Conservation (phyloP, 192 early-diverging fungal genomes). For the Lunasporangiospora selenospora region DNA sequence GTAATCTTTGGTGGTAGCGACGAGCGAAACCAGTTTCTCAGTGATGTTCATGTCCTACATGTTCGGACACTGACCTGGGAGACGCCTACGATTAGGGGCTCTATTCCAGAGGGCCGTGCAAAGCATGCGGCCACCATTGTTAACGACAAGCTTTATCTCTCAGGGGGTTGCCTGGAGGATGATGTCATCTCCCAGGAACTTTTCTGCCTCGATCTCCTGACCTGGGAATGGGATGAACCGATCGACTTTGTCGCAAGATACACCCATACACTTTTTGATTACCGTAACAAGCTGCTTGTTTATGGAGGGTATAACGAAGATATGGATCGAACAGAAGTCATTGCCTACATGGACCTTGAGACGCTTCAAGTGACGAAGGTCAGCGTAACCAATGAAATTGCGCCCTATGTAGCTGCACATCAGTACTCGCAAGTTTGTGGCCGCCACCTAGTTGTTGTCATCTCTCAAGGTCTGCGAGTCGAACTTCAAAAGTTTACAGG, state of each 20-base stretch:
- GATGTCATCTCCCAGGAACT: slow-evolving; percentile 39
- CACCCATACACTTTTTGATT: slow-evolving; percentile 63
- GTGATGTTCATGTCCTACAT: slow-evolving; percentile 67
- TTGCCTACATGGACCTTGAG: slow-evolving; percentile 63
- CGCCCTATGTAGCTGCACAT: slow-evolving; percentile 64
- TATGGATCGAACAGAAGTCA: slow-evolving; percentile 59
- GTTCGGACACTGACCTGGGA: slow-evolving; percentile 66
- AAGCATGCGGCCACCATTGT: slow-evolving; percentile 69
- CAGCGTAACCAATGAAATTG: slow-evolving; percentile 51
- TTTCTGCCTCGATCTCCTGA: slow-evolving; percentile 58
- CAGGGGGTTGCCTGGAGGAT: slow-evolving; percentile 54
- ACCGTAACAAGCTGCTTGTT: slow-evolving; percentile 59
- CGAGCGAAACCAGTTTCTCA: slow-evolving; percentile 57
- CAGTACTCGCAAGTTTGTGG: slow-evolving; percentile 70
- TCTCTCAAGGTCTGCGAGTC: slow-evolving; percentile 50
- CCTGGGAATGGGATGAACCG: slow-evolving; percentile 63
- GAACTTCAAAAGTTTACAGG: slow-evolving; percentile 53
- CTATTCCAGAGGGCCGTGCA: slow-evolving; percentile 56
- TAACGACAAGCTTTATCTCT: slow-evolving; percentile 68
- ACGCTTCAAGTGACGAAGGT: slow-evolving; percentile 52
- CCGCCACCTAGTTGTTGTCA: slow-evolving; percentile 60
- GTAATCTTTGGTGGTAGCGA: slow-evolving; percentile 73
- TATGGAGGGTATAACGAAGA: slow-evolving; percentile 67
- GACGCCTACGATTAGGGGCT: slow-evolving; percentile 55
- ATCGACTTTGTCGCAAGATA: slow-evolving; percentile 59